Evolutionary conservation across 805 yeast species (phyloP).

Genomic region (Lipomyces sp.): DNA sequence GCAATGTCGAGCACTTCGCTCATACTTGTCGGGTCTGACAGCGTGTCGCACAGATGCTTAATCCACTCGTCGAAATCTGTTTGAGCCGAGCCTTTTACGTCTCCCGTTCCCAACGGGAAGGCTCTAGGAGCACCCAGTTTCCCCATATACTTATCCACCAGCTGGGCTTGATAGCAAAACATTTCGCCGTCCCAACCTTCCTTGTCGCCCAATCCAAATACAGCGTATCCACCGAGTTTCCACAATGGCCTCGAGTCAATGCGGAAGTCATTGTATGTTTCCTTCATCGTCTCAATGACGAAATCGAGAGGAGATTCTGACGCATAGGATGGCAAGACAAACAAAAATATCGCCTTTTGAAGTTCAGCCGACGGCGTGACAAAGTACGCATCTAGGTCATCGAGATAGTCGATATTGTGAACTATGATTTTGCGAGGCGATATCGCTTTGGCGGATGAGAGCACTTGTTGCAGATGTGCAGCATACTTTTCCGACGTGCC

Average conservation of each 20-base stretch:
- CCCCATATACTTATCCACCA: conserved; percentile 70
- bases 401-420: conserved; percentile 70
- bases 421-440: conserved; percentile 44
- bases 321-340: conserved; percentile 86
- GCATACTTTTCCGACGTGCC: conserved; percentile 79
- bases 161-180: conserved; percentile 80
- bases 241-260: conserved; percentile 77
- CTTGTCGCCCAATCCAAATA: conserved; percentile 81
- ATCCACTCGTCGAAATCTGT: conserved; percentile 71
- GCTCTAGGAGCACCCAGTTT: conserved; percentile 83
- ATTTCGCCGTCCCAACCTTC: conserved; percentile 75
- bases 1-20: conserved; percentile 60
- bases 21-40: conserved; percentile 56
- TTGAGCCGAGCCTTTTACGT: conserved; percentile 59
- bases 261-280: conserved; percentile 79
- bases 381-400: conserved; percentile 80
- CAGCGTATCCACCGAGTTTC: conserved; percentile 71
- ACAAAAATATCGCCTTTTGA: conserved; percentile 50
- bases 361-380: conserved; percentile 50
- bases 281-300: conserved; percentile 73
- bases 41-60: conserved; percentile 53
- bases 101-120: conserved; percentile 78
- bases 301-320: conserved; percentile 90
- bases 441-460: conserved; percentile 34
- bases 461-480: conserved; percentile 42